Evolutionary conservation across 2,329 filamentous ascomycete species (phyloP).

Genomic region (Bipolaris gigantea): DNA sequence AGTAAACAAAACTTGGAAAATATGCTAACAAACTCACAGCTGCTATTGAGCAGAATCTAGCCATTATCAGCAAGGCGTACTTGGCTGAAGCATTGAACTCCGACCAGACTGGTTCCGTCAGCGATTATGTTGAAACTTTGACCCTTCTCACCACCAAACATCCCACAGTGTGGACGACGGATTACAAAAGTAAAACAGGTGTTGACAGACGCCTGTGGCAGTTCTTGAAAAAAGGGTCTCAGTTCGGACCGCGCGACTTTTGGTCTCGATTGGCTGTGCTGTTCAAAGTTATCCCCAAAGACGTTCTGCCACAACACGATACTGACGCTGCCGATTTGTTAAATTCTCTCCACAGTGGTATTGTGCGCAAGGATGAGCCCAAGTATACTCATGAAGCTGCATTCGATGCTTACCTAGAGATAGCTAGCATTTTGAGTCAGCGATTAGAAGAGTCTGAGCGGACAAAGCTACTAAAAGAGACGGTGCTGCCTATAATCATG

Average conservation of each 20-base stretch:
- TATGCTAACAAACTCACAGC: conserved; percentile 11
- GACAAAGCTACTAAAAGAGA: conserved; percentile 50
- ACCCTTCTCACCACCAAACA: conserved; percentile 64
- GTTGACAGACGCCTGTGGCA: conserved; percentile 63
- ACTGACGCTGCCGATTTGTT: conserved; percentile 65
- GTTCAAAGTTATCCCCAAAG: conserved; percentile 58
- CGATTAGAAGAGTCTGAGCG: conserved; percentile 49
- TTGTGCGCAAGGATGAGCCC: conserved; percentile 74
- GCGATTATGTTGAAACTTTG: conserved; percentile 70
- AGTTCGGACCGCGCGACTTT: conserved; percentile 70
- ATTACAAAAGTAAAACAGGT: conserved; percentile 61
- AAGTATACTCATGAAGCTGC: conserved; percentile 67
- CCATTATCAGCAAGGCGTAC: conserved; percentile 67
- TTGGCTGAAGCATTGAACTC: conserved; percentile 73
- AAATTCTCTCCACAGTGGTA: conserved; percentile 68
- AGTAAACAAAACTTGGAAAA: background rate
- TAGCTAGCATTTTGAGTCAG: conserved; percentile 55
- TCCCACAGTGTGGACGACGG: conserved; percentile 73
- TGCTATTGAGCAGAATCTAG: conserved; percentile 45
- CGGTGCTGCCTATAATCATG: conserved; percentile 56
- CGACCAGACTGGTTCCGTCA: conserved; percentile 72
- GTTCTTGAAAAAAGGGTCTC: conserved; percentile 82
- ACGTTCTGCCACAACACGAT: conserved; percentile 57
- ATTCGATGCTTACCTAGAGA: conserved; percentile 74
- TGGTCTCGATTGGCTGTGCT: conserved; percentile 72